phyloP scores from a whole-genome alignment of 2,329 filamentous ascomycete genomes.

The Huntiella omanensis region DNA sequence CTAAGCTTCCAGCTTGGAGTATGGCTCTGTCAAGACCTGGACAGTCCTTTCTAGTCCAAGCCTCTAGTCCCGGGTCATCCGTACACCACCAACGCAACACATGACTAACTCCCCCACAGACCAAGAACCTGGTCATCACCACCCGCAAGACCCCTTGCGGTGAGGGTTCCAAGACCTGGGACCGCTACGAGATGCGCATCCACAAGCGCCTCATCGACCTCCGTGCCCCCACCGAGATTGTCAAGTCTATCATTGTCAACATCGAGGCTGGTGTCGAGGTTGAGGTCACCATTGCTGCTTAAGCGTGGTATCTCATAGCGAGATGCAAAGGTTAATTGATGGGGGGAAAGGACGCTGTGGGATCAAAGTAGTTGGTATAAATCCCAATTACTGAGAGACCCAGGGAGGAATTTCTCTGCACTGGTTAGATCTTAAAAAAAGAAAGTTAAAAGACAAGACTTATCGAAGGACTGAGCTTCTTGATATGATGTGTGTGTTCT shows the following conservation, averaged over 20 bases:
- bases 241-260: slow-evolving; percentile 95
- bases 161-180: slow-evolving; percentile 99
- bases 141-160: slow-evolving; percentile 98
- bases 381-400: slow-evolving; percentile 4
- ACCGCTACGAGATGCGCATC: slow-evolving; percentile 96
- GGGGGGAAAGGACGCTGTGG: too few relatives aligned
- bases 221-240: slow-evolving; percentile 91
- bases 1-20: too few relatives aligned
- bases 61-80: background rate
- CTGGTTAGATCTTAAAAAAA: background rate
- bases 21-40: too few relatives aligned
- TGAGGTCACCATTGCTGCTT: slow-evolving; percentile 80
- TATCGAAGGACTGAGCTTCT: too few relatives aligned
- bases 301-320: slow-evolving; percentile 19
- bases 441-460: slow-evolving; percentile 7
- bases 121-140: slow-evolving; percentile 90
- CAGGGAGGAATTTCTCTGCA: background rate
- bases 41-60: background rate
- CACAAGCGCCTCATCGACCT: slow-evolving; percentile 98
- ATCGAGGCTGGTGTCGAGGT: slow-evolving; percentile 88
- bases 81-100: background rate
- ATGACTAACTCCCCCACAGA: slow-evolving; percentile 27
- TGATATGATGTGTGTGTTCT: too few relatives aligned
- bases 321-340: too few relatives aligned
- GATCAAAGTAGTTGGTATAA: too few relatives aligned